Evolutionary conservation across 2,329 filamentous ascomycete genomes (phyloP).

Genomic region (Alternaria arborescens): DNA sequence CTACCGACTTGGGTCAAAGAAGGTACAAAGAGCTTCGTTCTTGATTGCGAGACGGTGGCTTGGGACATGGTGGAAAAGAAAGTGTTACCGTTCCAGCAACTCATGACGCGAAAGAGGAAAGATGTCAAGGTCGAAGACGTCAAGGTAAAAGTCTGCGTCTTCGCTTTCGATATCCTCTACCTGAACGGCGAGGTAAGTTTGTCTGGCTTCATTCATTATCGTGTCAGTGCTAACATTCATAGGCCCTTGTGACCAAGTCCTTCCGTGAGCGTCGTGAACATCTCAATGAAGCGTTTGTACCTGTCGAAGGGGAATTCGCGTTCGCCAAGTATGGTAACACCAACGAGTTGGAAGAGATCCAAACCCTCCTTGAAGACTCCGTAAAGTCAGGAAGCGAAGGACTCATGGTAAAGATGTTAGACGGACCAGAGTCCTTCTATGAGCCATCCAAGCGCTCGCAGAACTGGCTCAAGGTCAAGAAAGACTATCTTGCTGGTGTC

Average conservation of each 20-base stretch:
- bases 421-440: conserved; percentile 90
- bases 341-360: conserved; percentile 91
- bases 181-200: conserved; percentile 78
- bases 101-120: conserved; percentile 98
- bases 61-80: conserved; percentile 97
- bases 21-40: conserved; percentile 90
- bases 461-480: conserved; percentile 99
- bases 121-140: conserved; percentile 96
- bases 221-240: conserved; percentile 28
- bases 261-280: conserved; percentile 84
- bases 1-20: conserved; percentile 88
- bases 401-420: conserved; percentile 99
- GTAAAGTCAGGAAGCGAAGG: conserved; percentile 97
- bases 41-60: conserved; percentile 98
- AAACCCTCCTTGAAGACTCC: conserved; percentile 89
- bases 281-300: conserved; percentile 75
- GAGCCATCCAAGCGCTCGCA: conserved; percentile 95
- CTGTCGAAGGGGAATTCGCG: conserved; percentile 87
- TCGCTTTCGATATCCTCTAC: conserved; percentile 94
- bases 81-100: conserved; percentile 93
- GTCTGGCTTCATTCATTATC: not conserved
- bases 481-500: conserved; percentile 93
- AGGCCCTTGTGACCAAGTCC: conserved; percentile 82
- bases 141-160: conserved; percentile 96
- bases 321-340: conserved; percentile 89